Base-by-base conservation (phyloP, 2,329 filamentous ascomycete genomes). In the Colletotrichum acutatum region DNA sequence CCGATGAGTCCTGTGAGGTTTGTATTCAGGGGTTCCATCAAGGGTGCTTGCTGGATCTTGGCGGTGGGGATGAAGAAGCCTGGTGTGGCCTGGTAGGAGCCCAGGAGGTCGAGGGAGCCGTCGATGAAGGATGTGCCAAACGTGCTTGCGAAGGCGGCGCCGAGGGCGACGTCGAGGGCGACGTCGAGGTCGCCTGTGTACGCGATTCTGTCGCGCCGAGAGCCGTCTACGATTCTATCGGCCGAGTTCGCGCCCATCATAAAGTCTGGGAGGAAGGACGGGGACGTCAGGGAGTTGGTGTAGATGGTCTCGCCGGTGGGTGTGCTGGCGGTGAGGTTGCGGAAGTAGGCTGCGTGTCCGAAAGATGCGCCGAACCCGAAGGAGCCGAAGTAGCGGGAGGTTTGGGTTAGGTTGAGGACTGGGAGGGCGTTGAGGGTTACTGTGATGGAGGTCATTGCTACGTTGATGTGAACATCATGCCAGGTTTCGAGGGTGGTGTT, bases 141-240 rank as follows among this genome's bases (percentile, higher is more conserved):
- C 1, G 80, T 82, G 69, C 79, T 80, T 4, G 74, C 76, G 5
- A 81, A 68, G 3, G 79, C 72, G 7, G 78, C 74, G 16, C 54
- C 32, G 32, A 34, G 32, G 32, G 32, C 32, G 32, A 81, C 72
- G 57, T 82, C 75, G 8, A 76, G 63, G 1, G 79, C 76, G 60
- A 81, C 72, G 57, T 82, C 80, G 19, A 82, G 75, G 66, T 82
- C 80, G 12, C 80, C 80, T 0, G 78, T 71, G 62, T 81, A 81
- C 3, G 80, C 77, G 63, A 81, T 81, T 19, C 80, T 76, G 72
- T 82, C 80, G 5, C 81, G 77, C 5, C 80, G 77, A 2, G 82
- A 82, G 30, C 81, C 82, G 72, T 83, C 82, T 3, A 83, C 81
- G 16, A 79, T 78, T 30, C 77, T 78, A 12, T 77, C 74, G 3